Conservation (phyloP, 495 filamentous ascomycete species). For the Tuber melanosporum region DNA sequence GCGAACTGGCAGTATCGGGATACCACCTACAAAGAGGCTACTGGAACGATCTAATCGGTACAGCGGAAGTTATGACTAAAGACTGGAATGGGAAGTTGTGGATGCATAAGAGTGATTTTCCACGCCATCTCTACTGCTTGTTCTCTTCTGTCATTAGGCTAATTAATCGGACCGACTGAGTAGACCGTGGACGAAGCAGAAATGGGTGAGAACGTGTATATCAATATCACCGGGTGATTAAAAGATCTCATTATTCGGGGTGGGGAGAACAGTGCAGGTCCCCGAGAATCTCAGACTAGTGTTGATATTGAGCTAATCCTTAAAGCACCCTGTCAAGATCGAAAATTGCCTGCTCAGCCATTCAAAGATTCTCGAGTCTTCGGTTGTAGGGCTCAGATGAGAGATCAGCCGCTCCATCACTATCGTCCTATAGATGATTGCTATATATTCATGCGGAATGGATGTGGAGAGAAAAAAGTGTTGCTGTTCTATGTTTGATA, state of each 20-base stretch:
- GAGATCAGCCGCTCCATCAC: constrained; percentile 21
- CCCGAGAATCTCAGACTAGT: neutral
- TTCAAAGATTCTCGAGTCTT: constrained; percentile 61
- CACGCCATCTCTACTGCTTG: too few species aligned
- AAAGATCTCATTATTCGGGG: constrained; percentile 93
- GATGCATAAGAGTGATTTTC: constrained; percentile 56
- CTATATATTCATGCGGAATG: too few species aligned
- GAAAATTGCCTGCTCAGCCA: constrained; percentile 83
- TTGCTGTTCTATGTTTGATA: too few species aligned
- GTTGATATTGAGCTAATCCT: neutral
- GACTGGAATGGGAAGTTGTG: constrained; percentile 58
- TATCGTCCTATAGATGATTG: too few species aligned
- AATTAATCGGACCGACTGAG: constrained; percentile 27
- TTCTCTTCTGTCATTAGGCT: neutral
- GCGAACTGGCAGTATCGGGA: constrained; percentile 77
- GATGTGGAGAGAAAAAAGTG: too few species aligned
- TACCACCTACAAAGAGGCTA: constrained; percentile 90
- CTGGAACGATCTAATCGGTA: constrained; percentile 65
- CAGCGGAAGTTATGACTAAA: constrained; percentile 61
- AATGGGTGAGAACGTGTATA: constrained; percentile 67
- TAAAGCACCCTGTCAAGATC: constrained; percentile 72
- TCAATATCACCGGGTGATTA: constrained; percentile 61
- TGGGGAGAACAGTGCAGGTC: constrained; percentile 74
- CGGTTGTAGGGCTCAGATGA: constrained; percentile 78
- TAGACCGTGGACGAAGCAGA: constrained; percentile 88